phyloP scores from a whole-genome alignment of 2,329 filamentous ascomycete species.

The Botrytis cinerea region DNA sequence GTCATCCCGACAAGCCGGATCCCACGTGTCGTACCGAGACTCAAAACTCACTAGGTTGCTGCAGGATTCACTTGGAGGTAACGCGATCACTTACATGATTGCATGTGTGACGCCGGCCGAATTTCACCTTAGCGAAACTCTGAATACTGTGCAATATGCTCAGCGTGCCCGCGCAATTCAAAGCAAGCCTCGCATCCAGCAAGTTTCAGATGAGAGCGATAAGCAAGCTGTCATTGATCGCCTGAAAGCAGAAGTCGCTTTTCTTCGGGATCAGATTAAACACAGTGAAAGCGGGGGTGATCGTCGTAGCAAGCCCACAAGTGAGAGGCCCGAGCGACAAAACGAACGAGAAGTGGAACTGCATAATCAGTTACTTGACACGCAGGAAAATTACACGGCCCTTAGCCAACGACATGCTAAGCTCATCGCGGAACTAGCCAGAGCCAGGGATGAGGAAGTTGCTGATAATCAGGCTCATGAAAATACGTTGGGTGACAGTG shows the following conservation, averaged over 20 bases:
- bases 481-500: constrained; percentile 70
- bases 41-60: constrained; percentile 94
- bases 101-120: constrained; percentile 96
- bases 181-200: constrained; percentile 95
- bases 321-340: constrained; percentile 74
- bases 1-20: constrained; percentile 81
- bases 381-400: constrained; percentile 91
- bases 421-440: constrained; percentile 90
- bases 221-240: constrained; percentile 93
- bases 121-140: constrained; percentile 94
- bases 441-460: constrained; percentile 71
- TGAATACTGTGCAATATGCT: constrained; percentile 97
- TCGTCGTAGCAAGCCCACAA: constrained; percentile 53
- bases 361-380: constrained; percentile 89
- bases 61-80: constrained; percentile 94
- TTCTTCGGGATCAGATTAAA: constrained; percentile 89
- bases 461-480: constrained; percentile 59
- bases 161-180: constrained; percentile 95
- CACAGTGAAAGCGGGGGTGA: constrained; percentile 70
- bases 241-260: constrained; percentile 89
- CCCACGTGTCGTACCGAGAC: constrained; percentile 96
- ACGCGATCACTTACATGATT: constrained; percentile 99
- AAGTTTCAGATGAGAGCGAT: constrained; percentile 83
- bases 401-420: constrained; percentile 93
- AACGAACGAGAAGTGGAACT: constrained; percentile 86